Percentiles rank a stretch among this genome's conserved stretches.
Evolutionary conservation across 2,329 filamentous ascomycete genomes (phyloP).

Genomic region (Ceratocystis alfenasii): DNA sequence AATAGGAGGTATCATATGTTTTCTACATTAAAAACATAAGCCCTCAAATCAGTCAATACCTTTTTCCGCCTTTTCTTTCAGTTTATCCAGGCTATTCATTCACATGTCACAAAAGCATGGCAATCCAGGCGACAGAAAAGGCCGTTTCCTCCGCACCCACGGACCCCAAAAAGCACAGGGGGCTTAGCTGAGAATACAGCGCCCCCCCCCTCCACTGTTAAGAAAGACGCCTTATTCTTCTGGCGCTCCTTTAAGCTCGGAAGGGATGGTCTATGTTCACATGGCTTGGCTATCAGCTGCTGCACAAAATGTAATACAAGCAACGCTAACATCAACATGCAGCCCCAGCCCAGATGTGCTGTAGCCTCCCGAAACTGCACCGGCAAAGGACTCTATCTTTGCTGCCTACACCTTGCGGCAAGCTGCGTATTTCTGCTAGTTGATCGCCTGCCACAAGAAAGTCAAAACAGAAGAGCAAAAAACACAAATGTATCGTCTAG

Average conservation of each 20-base stretch:
- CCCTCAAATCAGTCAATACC: background rate
- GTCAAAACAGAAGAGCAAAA: background rate
- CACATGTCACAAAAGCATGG: background rate
- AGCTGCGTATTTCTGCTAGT: background rate
- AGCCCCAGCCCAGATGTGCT: background rate
- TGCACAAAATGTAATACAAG: background rate
- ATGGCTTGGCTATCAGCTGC: background rate
- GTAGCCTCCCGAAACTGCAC: background rate
- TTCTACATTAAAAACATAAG: too few relatives aligned
- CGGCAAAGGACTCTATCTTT: background rate
- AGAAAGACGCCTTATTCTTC: too few relatives aligned
- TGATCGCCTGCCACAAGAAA: background rate
- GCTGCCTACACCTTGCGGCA: background rate
- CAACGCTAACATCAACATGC: background rate
- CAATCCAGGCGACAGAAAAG: background rate
- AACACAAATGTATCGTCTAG: background rate
- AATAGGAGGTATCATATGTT: too few relatives aligned
- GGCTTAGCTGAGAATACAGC: conserved; percentile 7
- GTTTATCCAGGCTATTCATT: background rate
- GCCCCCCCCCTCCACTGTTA: background rate
- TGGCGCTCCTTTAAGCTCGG: too few relatives aligned
- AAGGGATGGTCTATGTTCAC: background rate
- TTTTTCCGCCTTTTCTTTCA: background rate
- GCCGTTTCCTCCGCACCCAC: background rate
- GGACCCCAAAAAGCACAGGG: background rate